Evolutionary conservation across 192 early-diverging fungal genomes (phyloP).

Genomic region (Coemansia interrupta): DNA sequence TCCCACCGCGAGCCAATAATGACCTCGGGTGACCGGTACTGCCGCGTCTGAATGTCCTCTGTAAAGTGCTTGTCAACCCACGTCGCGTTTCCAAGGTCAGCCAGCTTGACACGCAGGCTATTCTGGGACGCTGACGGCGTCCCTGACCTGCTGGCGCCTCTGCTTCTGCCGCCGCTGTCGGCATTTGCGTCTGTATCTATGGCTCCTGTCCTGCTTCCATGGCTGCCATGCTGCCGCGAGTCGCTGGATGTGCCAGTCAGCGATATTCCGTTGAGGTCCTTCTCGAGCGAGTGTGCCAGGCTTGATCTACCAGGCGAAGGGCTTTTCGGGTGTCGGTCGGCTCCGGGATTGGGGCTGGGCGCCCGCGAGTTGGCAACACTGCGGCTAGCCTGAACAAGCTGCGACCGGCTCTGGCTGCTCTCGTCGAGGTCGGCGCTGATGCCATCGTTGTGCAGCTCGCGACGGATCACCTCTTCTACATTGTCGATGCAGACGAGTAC

Average conservation of each 20-base stretch:
- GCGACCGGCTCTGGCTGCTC: not conserved
- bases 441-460: conserved; percentile 34
- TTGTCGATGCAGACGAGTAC: conserved; percentile 88
- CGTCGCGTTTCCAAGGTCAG: conserved; percentile 94
- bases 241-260: conserved; percentile 48
- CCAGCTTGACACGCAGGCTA: conserved; percentile 81
- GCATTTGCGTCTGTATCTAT: not conserved
- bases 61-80: conserved; percentile 96
- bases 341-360: conserved; percentile 29
- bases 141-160: conserved; percentile 9
- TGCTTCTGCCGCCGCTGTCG: conserved; percentile 9
- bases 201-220: not conserved
- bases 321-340: not conserved
- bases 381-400: conserved; percentile 45
- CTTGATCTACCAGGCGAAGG: not conserved
- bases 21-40: conserved; percentile 94
- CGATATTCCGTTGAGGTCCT: conserved; percentile 65
- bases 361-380: conserved; percentile 52
- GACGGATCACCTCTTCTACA: conserved; percentile 72
- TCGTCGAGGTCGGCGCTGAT: not conserved
- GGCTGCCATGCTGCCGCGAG: conserved; percentile 4
- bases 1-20: conserved; percentile 88
- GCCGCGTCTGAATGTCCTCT: conserved; percentile 94
- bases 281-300: conserved; percentile 52
- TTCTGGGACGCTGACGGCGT: conserved; percentile 15